A percentile compares a stretch with the other conserved stretches of the same genome.
Conservation (phyloP, 2,329 filamentous ascomycete species). For the Sporothrix dimorphospora region DNA sequence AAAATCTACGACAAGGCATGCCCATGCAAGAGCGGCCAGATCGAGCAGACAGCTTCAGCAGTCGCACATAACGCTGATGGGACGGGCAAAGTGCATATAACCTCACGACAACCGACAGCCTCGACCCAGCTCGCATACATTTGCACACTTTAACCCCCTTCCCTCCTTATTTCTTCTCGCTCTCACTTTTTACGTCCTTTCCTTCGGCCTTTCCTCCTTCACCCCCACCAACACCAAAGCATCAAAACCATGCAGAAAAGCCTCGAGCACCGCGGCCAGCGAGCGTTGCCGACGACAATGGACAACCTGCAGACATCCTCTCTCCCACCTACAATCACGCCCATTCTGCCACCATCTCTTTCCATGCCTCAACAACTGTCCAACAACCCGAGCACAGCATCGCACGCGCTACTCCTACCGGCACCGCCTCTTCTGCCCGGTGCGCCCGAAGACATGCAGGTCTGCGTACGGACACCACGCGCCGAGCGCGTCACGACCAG, state of each 20-base stretch:
- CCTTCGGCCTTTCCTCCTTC: background rate
- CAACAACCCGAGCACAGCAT: background rate
- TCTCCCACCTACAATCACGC: background rate
- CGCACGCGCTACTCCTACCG: background rate
- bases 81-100: slow-evolving; percentile 4
- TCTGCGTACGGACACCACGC: slow-evolving; percentile 35
- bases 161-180: background rate
- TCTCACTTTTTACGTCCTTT: background rate
- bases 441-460: slow-evolving; percentile 40
- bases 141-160: background rate
- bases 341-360: background rate
- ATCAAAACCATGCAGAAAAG: background rate
- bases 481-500: slow-evolving; percentile 43
- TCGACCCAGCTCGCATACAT: background rate
- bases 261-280: background rate
- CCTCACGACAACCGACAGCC: background rate
- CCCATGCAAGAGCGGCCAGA: background rate
- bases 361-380: background rate
- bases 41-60: background rate
- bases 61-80: background rate
- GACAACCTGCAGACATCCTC: background rate
- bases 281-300: background rate
- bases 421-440: slow-evolving; percentile 31
- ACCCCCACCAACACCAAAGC: background rate
- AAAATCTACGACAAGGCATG: background rate